These are phyloP conservation scores for Ceratocystis destructans DNA, from an alignment of 2,329 filamentous ascomycete genomes.

Conservation along the genomic window DNA sequence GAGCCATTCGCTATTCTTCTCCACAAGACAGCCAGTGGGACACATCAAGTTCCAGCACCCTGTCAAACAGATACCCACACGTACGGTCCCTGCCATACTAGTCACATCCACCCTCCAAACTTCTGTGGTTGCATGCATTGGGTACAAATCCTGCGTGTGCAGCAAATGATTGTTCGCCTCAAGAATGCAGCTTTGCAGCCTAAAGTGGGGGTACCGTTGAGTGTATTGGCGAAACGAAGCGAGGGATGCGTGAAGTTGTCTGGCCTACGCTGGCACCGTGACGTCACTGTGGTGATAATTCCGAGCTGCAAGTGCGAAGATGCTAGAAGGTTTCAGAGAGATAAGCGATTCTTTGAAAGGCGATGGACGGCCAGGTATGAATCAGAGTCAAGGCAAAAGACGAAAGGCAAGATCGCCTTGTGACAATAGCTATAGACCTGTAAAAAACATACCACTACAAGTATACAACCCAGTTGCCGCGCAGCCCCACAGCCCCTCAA, in stretches of 20 bases:
- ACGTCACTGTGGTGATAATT: neutral
- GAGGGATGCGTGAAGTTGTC: neutral
- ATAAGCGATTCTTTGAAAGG: too few species aligned
- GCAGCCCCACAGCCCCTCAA: too few species aligned
- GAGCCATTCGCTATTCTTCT: too few species aligned
- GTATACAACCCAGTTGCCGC: neutral
- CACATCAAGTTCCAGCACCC: neutral
- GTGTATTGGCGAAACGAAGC: neutral
- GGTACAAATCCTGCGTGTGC: constrained; percentile 1
- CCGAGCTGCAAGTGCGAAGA: neutral
- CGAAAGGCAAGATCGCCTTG: too few species aligned
- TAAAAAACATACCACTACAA: neutral
- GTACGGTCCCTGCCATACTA: neutral
- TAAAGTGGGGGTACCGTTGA: constrained; percentile 4
- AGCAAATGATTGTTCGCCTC: neutral
- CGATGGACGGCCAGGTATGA: too few species aligned
- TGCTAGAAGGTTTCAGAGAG: neutral
- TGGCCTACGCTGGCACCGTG: neutral
- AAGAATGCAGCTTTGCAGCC: constrained; percentile 7
- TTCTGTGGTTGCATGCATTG: constrained; percentile 5
- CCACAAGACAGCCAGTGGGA: neutral
- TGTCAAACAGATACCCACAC: neutral
- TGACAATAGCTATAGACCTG: too few species aligned
- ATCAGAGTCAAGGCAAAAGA: too few species aligned
- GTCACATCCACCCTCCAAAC: neutral